Conservation (phyloP, 306 rosid species). For the Pyrus bretschneideri region DNA sequence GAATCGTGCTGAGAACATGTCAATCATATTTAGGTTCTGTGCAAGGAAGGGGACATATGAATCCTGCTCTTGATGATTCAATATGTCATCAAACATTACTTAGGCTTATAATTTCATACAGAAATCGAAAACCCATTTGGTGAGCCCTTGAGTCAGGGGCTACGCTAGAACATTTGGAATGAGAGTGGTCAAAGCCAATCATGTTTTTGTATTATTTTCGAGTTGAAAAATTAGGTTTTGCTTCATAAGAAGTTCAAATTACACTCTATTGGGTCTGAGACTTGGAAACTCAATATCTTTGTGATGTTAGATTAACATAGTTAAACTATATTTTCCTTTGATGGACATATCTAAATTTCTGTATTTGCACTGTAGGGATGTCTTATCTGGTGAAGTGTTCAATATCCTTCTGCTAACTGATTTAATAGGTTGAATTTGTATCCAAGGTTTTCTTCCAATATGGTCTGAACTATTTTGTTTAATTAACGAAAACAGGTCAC, state of each 20-base stretch:
- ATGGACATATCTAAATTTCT: background rate
- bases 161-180: no score
- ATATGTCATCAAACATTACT: no score
- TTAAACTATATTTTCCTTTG: background rate
- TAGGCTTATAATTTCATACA: no score
- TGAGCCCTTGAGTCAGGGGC: no score
- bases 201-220: no score
- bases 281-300: background rate
- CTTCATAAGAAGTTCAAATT: background rate
- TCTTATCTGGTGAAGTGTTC: background rate
- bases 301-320: background rate
- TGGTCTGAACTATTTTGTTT: slow-evolving; percentile 8
- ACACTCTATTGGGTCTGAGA: background rate
- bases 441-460: background rate
- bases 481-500: slow-evolving; percentile 51
- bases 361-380: slow-evolving; percentile 59
- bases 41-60: no score
- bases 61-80: no score
- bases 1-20: no score
- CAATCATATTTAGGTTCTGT: no score
- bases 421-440: background rate
- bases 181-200: no score
- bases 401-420: slow-evolving; percentile 3
- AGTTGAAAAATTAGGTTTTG: no score
- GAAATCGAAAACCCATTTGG: no score